Evolutionary conservation across 129 eudicot genomes (phyloP).

Genomic region (Cynara cardunculus): DNA sequence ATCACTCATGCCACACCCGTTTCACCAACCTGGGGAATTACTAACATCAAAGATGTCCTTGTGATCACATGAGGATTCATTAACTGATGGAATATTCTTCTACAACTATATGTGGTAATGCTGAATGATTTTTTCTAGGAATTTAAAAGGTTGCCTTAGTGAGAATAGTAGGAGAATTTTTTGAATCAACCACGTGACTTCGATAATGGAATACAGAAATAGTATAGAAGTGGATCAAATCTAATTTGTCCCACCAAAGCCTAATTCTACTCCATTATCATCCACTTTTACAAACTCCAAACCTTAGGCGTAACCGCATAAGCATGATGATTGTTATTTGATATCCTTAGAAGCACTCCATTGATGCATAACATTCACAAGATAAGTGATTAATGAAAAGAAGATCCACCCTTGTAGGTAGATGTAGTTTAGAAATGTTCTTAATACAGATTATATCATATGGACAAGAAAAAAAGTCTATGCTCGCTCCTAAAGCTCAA

Average conservation of each 20-base stretch:
- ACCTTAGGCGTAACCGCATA: neutral
- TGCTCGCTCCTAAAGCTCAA: conserved; percentile 1
- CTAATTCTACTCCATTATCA: neutral
- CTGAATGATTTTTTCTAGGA: neutral
- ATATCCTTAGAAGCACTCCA: neutral
- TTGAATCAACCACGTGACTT: neutral
- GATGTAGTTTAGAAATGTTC: neutral
- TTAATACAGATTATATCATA: neutral
- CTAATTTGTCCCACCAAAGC: neutral
- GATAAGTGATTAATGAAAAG: neutral
- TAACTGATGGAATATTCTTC: neutral
- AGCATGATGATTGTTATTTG: neutral
- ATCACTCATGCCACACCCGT: neutral
- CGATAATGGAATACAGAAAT: neutral
- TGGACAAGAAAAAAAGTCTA: neutral
- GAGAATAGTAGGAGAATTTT: neutral
- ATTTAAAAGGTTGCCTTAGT: neutral
- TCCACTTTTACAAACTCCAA: neutral
- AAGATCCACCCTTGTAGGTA: neutral
- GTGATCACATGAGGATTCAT: neutral
- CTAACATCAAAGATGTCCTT: neutral
- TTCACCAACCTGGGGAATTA: neutral
- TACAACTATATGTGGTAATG: neutral
- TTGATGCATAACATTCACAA: neutral
- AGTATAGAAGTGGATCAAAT: neutral